Conservation (phyloP, 371 early-diverging fungal genomes). For the Rhizopus microsporus region DNA sequence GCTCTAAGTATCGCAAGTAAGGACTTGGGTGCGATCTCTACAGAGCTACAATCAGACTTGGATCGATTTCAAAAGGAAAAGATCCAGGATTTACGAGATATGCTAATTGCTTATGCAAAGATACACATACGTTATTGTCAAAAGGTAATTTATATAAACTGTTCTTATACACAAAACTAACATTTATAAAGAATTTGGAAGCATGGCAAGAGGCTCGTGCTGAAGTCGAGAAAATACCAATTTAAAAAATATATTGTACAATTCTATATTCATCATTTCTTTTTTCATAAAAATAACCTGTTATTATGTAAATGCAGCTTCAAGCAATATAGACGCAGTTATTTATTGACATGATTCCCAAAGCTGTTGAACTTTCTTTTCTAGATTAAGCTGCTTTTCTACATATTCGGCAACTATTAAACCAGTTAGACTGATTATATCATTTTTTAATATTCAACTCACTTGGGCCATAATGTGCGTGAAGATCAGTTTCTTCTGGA, state of each 20-base stretch:
- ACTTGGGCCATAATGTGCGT: slow-evolving; percentile 37
- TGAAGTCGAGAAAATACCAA: slow-evolving; percentile 65
- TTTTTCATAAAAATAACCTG: neutral
- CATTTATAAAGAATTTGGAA: slow-evolving; percentile 52
- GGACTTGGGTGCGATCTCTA: slow-evolving; percentile 75
- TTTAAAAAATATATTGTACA: slow-evolving; percentile 31
- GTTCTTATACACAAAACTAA: neutral
- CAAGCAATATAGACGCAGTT: neutral
- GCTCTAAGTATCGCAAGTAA: slow-evolving; percentile 68
- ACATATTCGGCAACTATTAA: slow-evolving; percentile 10
- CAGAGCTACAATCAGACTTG: slow-evolving; percentile 82
- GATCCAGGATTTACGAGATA: slow-evolving; percentile 78
- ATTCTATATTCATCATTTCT: neutral
- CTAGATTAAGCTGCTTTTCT: slow-evolving; percentile 18
- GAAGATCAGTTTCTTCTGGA: slow-evolving; percentile 23
- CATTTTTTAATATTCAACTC: neutral
- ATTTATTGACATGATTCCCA: slow-evolving; percentile 15
- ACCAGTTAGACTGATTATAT: neutral
- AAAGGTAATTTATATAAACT: slow-evolving; percentile 45
- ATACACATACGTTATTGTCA: slow-evolving; percentile 83
- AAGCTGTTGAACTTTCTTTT: slow-evolving; percentile 18
- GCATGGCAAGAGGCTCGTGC: slow-evolving; percentile 65
- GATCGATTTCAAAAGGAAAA: slow-evolving; percentile 93
- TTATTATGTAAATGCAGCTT: neutral
- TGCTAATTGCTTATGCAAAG: slow-evolving; percentile 79